Conservation (phyloP, 1,139 yeast species). For the Zygoascus meyerae region DNA sequence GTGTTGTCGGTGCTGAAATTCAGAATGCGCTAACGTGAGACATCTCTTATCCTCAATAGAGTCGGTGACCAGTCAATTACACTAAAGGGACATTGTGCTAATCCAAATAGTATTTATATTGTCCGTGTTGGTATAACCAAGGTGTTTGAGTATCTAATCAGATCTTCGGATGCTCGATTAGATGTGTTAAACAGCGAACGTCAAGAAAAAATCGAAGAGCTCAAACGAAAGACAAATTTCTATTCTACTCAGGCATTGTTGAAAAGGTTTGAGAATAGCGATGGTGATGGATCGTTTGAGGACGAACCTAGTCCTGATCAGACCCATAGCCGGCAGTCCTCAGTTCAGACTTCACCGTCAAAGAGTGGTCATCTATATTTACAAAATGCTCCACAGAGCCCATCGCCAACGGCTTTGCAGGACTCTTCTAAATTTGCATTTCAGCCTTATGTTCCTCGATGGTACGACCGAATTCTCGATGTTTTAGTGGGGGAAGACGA, state of each 20-base stretch:
- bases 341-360: neutral
- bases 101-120: conserved; percentile 17
- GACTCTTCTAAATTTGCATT: neutral
- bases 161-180: conserved; percentile 30
- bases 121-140: conserved; percentile 21
- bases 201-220: conserved; percentile 57
- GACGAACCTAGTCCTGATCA: conserved; percentile 8
- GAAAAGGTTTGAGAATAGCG: conserved; percentile 45
- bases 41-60: too few species aligned
- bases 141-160: conserved; percentile 20
- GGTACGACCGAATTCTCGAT: conserved; percentile 44
- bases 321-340: neutral
- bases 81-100: neutral
- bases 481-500: conserved; percentile 68
- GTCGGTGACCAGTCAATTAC: too few species aligned
- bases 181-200: conserved; percentile 47
- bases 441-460: conserved; percentile 26
- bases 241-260: conserved; percentile 69
- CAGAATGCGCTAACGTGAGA: too few species aligned
- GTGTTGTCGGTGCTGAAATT: too few species aligned
- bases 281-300: conserved; percentile 10
- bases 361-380: neutral
- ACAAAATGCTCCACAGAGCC: neutral
- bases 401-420: neutral
- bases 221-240: conserved; percentile 75